Evolutionary conservation across 169 alveolate species (phyloP).

Genomic region (Amoebophrya sp.): DNA sequence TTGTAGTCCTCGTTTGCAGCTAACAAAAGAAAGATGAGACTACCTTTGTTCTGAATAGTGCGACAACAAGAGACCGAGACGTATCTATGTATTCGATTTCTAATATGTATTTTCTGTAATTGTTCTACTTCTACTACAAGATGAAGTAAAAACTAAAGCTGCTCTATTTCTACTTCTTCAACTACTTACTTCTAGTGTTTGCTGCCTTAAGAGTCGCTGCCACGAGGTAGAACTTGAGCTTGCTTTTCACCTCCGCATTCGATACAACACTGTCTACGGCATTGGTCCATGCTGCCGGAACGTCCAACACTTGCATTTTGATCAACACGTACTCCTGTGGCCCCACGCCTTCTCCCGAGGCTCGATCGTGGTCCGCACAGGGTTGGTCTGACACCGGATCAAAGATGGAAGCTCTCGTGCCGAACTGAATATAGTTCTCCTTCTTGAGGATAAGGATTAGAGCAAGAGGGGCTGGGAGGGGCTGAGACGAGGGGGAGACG

Average conservation of each 20-base stretch:
- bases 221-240: constrained; percentile 6
- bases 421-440: constrained; percentile 66
- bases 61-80: no score
- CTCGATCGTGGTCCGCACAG: constrained; percentile 94
- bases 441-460: no score
- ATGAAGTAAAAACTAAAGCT: no score
- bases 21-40: no score
- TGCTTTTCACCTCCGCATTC: not conserved
- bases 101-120: no score
- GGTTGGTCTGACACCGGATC: constrained; percentile 89
- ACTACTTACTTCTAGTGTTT: not conserved
- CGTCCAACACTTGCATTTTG: constrained; percentile 72
- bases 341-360: constrained; percentile 87
- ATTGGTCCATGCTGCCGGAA: constrained; percentile 46
- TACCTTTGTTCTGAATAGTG: no score
- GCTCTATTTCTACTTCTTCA: no score
- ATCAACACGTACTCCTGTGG: constrained; percentile 95
- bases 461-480: no score
- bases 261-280: constrained; percentile 6
- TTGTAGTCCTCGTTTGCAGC: no score
- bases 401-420: constrained; percentile 87
- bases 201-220: constrained; percentile 28
- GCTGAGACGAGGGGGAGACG: no score
- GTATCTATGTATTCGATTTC: no score
- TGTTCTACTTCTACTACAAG: no score